Percentiles rank a stretch among this genome's conserved stretches.
These are phyloP conservation scores for Podospora australis DNA, from an alignment of 495 filamentous ascomycete species.

Conservation along the genomic window DNA sequence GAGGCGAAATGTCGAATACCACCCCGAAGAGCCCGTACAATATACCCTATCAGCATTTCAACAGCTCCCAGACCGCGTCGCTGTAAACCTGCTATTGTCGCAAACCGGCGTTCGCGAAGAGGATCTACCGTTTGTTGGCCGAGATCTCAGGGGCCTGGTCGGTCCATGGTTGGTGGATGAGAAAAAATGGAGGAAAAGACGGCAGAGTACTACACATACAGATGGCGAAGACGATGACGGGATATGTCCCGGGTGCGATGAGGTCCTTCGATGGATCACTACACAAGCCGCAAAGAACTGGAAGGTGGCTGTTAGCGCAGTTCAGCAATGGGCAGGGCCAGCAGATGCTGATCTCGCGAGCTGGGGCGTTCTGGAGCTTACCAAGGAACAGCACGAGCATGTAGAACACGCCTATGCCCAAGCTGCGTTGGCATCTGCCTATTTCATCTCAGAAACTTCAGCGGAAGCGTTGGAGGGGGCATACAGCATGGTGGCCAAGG, in stretches of 20 bases:
- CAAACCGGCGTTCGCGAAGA: constrained; percentile 44
- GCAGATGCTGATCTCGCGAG: constrained; percentile 72
- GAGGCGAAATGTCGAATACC: constrained; percentile 78
- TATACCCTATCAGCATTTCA: constrained; percentile 58
- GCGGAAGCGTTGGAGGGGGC: constrained; percentile 53
- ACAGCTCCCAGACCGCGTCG: constrained; percentile 53
- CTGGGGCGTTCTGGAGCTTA: constrained; percentile 48
- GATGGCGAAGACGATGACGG: constrained; percentile 11
- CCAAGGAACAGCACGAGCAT: constrained; percentile 46
- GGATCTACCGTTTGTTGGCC: constrained; percentile 45
- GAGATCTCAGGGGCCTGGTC: constrained; percentile 68
- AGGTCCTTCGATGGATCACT: constrained; percentile 72
- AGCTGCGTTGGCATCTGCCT: constrained; percentile 65
- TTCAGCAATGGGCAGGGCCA: constrained; percentile 76
- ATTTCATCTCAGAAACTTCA: constrained; percentile 57
- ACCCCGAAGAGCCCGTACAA: constrained; percentile 50
- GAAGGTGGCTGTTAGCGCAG: constrained; percentile 51
- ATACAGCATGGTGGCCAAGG: constrained; percentile 54
- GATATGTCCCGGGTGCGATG: constrained; percentile 60
- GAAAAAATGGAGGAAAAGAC: constrained; percentile 44
- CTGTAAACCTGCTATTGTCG: constrained; percentile 62
- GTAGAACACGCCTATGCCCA: constrained; percentile 62
- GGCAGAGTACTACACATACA: constrained; percentile 6
- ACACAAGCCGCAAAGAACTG: constrained; percentile 50
- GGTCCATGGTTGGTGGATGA: constrained; percentile 79